A percentile compares a stretch with the other conserved stretches of the same genome.
phyloP scores from a whole-genome alignment of 164 flowering plant genomes.

The Tetrastigma voinierianum region DNA sequence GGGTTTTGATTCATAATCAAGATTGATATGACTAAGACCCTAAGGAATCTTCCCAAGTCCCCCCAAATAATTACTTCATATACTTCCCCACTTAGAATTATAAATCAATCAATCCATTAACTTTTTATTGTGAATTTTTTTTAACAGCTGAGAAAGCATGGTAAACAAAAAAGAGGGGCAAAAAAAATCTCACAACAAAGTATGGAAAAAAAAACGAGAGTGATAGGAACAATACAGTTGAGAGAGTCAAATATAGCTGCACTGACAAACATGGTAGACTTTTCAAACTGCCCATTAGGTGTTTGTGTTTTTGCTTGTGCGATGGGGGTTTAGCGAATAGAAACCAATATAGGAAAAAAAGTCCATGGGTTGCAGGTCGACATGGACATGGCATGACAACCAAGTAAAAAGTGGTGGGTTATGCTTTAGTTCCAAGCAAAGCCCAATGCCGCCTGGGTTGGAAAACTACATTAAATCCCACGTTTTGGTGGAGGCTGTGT shows the following conservation, averaged over 20 bases:
- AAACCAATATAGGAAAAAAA: conserved; percentile 19
- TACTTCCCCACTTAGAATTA: too few relatives aligned
- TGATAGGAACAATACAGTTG: conserved; percentile 5
- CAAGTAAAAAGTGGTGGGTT: conserved; percentile 1
- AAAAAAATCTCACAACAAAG: too few relatives aligned
- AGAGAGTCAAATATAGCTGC: conserved; percentile 37
- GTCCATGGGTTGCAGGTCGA: conserved; percentile 4
- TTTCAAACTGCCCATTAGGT: neutral
- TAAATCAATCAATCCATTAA: too few relatives aligned
- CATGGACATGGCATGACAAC: conserved; percentile 15
- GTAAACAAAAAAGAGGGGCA: too few relatives aligned
- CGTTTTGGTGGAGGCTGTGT: conserved; percentile 16
- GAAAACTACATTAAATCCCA: conserved; percentile 16
- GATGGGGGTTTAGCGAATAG: conserved; percentile 21
- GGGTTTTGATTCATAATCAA: too few relatives aligned
- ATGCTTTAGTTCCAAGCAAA: neutral
- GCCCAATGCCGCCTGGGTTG: conserved; percentile 18
- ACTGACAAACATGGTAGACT: conserved; percentile 10
- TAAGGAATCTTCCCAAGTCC: too few relatives aligned
- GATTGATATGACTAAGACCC: too few relatives aligned
- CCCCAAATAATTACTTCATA: too few relatives aligned
- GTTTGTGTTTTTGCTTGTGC: neutral
- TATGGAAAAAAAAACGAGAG: too few relatives aligned
- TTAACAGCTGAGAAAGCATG: too few relatives aligned
- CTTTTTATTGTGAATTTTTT: too few relatives aligned